phyloP scores from a whole-genome alignment of 1,139 yeast species.

The Blastobotrys indianensis region DNA sequence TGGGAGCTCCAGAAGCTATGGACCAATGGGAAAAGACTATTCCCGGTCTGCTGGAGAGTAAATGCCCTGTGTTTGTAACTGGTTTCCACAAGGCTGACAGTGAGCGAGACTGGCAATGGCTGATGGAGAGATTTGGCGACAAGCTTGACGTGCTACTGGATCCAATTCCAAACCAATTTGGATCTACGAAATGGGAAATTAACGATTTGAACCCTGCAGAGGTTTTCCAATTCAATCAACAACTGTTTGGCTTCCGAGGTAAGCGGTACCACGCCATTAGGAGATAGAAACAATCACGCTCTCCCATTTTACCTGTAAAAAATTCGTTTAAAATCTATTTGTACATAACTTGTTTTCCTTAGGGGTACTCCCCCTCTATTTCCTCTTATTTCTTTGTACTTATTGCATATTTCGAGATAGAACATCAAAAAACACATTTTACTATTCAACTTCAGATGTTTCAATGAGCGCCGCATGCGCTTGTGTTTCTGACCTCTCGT shows the following conservation, averaged over 20 bases:
- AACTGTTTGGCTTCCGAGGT: conserved; percentile 87
- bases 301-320: background rate
- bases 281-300: background rate
- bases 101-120: conserved; percentile 64
- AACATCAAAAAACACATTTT: no score
- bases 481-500: no score
- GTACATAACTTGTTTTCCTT: background rate
- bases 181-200: conserved; percentile 89
- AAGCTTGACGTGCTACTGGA: conserved; percentile 81
- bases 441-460: no score
- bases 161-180: conserved; percentile 64
- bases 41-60: conserved; percentile 82
- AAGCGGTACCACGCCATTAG: conserved; percentile 85
- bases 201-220: conserved; percentile 90
- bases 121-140: conserved; percentile 56
- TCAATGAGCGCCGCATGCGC: no score
- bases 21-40: conserved; percentile 77
- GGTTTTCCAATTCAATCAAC: conserved; percentile 85
- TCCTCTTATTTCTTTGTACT: no score
- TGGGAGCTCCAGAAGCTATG: conserved; percentile 75
- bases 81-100: conserved; percentile 80
- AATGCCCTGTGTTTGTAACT: conserved; percentile 86
- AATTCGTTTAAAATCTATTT: background rate
- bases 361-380: background rate
- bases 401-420: no score